A percentile compares a stretch with the other conserved stretches of the same genome.
Evolutionary conservation across 2,329 filamentous ascomycete species (phyloP).

Genomic region (Hymenoscyphus fructigenus): DNA sequence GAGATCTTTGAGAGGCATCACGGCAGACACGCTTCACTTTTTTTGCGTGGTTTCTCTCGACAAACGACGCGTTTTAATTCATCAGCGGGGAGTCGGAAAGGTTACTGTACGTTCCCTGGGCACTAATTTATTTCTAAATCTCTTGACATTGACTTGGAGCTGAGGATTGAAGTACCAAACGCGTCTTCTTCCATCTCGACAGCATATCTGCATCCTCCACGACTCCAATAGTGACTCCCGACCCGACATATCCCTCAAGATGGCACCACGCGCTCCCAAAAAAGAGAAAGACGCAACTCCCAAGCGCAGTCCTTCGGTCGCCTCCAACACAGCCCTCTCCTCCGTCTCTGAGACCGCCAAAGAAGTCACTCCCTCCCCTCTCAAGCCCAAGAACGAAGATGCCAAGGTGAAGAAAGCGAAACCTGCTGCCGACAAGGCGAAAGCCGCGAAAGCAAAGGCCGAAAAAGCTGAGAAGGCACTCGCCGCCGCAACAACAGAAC

Average conservation of each 20-base stretch:
- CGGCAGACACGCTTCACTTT: too few species aligned
- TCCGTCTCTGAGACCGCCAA: constrained; percentile 13
- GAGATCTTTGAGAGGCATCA: too few species aligned
- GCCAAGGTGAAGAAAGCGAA: constrained; percentile 25
- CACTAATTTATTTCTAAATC: too few species aligned
- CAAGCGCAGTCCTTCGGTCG: not conserved
- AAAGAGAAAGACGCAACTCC: constrained; percentile 18
- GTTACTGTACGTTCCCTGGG: too few species aligned
- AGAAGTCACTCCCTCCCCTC: constrained; percentile 6
- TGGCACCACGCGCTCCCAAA: constrained; percentile 26
- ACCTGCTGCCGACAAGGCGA: not conserved
- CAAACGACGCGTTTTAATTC: not conserved
- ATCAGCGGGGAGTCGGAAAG: too few species aligned
- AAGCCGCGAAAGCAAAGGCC: constrained; percentile 12
- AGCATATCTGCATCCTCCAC: not conserved
- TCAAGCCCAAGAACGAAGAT: constrained; percentile 27
- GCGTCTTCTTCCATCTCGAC: not conserved
- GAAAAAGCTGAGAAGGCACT: constrained; percentile 6
- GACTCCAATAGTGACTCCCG: not conserved
- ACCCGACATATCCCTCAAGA: constrained; percentile 9
- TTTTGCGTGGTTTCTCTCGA: not conserved
- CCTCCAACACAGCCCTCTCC: not conserved
- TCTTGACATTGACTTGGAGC: too few species aligned
- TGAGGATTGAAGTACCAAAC: too few species aligned
- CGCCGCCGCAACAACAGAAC: not conserved